Base-by-base conservation (phyloP, 257 asterid species). In the Plantago elongata region DNA sequence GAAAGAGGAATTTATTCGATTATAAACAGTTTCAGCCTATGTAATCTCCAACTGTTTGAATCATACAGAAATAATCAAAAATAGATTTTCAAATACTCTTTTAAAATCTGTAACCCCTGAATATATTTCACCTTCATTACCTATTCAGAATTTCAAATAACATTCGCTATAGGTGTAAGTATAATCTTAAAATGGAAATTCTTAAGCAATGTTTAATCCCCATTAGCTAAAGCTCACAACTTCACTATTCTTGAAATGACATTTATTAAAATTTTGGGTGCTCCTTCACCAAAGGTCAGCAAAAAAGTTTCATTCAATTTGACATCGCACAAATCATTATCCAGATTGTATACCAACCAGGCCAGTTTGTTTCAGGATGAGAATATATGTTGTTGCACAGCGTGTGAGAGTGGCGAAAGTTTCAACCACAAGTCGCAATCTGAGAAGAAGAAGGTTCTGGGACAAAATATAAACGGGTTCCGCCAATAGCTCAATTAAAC, bases 381-480 rank as follows among this genome's bases (percentile, higher is more conserved):
- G 85, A 63, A 80, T 45, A 74, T 83, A 92, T 69, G 86, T 89
- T 40, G 83, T 66, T 44, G 82, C 49, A 81, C 99, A 92, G 14
- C 99, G 94, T 48, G 80, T 72, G 65, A 93, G 76, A 58, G 99
- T 93, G 13, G 96, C 95, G 38, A 69, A 77, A 72, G 81, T 75
- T 84, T 91, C 98, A 77, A 79, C 85, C 15, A 88, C 71, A 73
- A 91, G 76, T 63, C 99, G 83, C 78, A 93, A 82, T 77, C 82
- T 84, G 47, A 93, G 94, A 67, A 93, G 96, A 64, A 79, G 82
- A 70, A 89, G 65, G 65, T 79, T 89, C 75, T 93, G 99, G 57
- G 99, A 83, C 77, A 93, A 82, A 69, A 93, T 89, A 77, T 89
- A 89, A 59, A 93, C 74, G 7, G 97, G 97, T 72, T 93, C 99